These are phyloP conservation scores for Boletellus sp. DNA, from an alignment of 1,284 basidiomycete species.

Conservation along the genomic window DNA sequence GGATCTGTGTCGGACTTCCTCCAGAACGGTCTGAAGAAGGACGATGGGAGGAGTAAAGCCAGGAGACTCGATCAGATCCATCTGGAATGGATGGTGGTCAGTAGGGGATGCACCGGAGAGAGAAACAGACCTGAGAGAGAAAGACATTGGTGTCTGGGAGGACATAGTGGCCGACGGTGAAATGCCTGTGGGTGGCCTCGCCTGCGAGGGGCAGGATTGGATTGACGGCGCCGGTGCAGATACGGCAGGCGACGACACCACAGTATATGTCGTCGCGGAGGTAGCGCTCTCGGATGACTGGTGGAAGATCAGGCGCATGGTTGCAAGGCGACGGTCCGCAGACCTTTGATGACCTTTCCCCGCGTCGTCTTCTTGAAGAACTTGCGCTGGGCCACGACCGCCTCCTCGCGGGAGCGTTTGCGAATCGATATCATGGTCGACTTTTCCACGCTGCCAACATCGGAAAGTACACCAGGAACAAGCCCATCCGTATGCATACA, in stretches of 20 bases:
- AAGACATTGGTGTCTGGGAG: slow-evolving; percentile 97
- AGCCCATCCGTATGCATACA: too few species aligned
- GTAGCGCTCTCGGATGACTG: slow-evolving; percentile 92
- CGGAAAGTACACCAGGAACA: too few species aligned
- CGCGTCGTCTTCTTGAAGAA: slow-evolving; percentile 93
- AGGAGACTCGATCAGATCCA: slow-evolving; percentile 84
- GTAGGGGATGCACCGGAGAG: neutral
- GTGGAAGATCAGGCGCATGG: neutral
- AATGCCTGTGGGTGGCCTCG: slow-evolving; percentile 49
- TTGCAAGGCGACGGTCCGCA: neutral
- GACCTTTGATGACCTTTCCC: slow-evolving; percentile 93
- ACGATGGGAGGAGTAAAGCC: slow-evolving; percentile 79
- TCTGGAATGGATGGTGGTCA: slow-evolving; percentile 45
- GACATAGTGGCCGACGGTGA: slow-evolving; percentile 73
- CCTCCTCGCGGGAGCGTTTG: slow-evolving; percentile 72
- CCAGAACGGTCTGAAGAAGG: slow-evolving; percentile 91
- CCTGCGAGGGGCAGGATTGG: slow-evolving; percentile 50
- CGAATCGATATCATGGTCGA: slow-evolving; percentile 60
- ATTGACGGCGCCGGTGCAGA: slow-evolving; percentile 45
- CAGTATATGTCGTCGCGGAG: slow-evolving; percentile 93
- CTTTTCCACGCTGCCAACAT: too few species aligned
- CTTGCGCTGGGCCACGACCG: slow-evolving; percentile 77
- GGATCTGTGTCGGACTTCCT: slow-evolving; percentile 94
- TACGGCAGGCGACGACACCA: slow-evolving; percentile 71
- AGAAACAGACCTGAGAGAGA: slow-evolving; percentile 63